Base-by-base conservation (phyloP, 2,329 filamentous ascomycete genomes). In the Sporothrix luriei region DNA sequence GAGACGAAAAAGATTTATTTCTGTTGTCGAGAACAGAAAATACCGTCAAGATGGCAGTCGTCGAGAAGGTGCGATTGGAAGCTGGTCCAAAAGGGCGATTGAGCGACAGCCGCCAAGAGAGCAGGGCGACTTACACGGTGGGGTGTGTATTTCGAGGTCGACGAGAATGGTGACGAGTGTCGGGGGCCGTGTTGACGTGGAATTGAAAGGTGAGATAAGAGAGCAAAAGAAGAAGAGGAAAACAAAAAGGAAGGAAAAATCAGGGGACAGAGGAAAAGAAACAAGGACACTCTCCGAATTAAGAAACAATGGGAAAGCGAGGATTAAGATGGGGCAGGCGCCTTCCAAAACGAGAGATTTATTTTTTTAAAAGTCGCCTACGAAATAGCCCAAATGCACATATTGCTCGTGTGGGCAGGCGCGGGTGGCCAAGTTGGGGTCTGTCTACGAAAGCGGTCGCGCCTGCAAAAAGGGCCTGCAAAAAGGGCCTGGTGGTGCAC, bases 41-140 rank as follows among this genome's bases (percentile, higher is more conserved):
- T 6, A 16, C 19, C n/a, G 57, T 40, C 40, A 16, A 43, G 40
- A 43, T 13, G 4, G 38, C n/a, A 43, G 55, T 61, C 33, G 57
- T 16, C 6, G 46, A 21, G 57, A 46, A n/a, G 19, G 55, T 29
- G 10, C 24, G 55, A 59, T 21, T 16, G 40, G n/a, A 13, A 14
- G 29, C 9, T 26, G n/a, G 48, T 26, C 19, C 55, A 7, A 59
- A 57, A 46, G 26, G 66, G 66, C 9, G 24, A 51, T 57, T 57
- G 51, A 59, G 52, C 40, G 52, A 38, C 52, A 59, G 52, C 40
- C 26, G 66, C 66, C 66, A 68, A 68, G 66, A 68, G 38, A 24
- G 10, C 24, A 54, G 33, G 65, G 49, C 52, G 66, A 68, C 66
- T 68, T 68, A 68, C 26, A 68, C 52, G 52, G 65, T 48, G 51